Evolutionary conservation across 2,329 filamentous ascomycete genomes (phyloP), one percentile per base, ranked within the genome.

Genomic region (Trichophyton equinum): DNA sequence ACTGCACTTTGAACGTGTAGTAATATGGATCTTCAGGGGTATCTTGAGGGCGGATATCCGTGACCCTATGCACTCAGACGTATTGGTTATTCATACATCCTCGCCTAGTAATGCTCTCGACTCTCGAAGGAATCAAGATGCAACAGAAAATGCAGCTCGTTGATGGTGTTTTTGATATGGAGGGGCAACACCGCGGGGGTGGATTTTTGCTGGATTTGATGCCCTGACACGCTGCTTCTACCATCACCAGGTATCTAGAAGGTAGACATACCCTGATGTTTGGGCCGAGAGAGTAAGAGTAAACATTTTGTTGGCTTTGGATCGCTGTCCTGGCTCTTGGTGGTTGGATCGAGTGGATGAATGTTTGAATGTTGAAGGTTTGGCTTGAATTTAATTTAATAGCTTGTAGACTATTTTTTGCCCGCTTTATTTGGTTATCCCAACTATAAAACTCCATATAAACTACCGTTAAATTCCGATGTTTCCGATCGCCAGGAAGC

Each of bases 1-100:
- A 99, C 79, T 96, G 89, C 40, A 99, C 92, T 72, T 88, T 94
- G 83, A 99, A 97, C 58, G 89, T 96, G 78, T 96, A 99, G 82
- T 87, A 95, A 78, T 96, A 99, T 3, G 91, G 89, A 62, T 82
- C 83, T 18, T 89, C 88, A 67, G 85, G 78, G 5, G 85, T 90
- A 73, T 99, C 94, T 67, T 85, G 80, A 6, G 94, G 94, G 61
- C 86, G 86, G 67, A 99, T 84, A 69, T 94, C 88, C 63, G 91
- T 96, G 63, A 99, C 91, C 53, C 94, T 97, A 49, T 33, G n/a
- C 36, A 44, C 57, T 20, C 40, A 49, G n/a, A 13, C 22, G 8
- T 36, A 11, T 30, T 36, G n/a, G 51, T 55, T 55, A 55, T 33
- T 36, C 30, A 55, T 55, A n/a, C 51, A 38, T 33, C 25, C 27